Conservation (phyloP, 257 asterid species). For the Fraxinus pennsylvanica region DNA sequence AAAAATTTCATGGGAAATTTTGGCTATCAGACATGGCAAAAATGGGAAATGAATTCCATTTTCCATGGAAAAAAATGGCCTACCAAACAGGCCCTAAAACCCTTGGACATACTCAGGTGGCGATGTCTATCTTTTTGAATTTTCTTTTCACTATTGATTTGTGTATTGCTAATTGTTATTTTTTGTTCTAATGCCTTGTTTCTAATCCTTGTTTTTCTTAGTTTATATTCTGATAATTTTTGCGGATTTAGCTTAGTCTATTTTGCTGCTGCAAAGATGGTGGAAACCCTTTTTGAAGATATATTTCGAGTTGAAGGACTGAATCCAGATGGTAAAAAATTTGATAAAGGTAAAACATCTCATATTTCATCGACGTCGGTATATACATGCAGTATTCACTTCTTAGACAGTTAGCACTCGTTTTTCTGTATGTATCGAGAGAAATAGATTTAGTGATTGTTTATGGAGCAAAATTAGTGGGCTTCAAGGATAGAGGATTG, state of each 20-base stretch:
- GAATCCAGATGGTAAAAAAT: slow-evolving; percentile 84
- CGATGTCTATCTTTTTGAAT: no score
- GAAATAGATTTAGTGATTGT: not conserved
- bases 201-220: no score
- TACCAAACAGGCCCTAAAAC: no score
- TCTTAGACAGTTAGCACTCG: not conserved
- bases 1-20: no score
- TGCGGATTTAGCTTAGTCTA: slow-evolving; percentile 25
- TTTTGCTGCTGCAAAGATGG: slow-evolving; percentile 45
- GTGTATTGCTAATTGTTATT: not conserved
- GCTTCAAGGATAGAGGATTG: not conserved
- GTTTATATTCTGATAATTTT: slow-evolving; percentile 5
- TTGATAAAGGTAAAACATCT: slow-evolving; percentile 57
- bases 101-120: not conserved
- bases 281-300: slow-evolving; percentile 78
- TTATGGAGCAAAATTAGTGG: not conserved
- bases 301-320: slow-evolving; percentile 60
- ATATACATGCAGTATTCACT: not conserved
- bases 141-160: no score
- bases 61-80: no score
- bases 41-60: no score
- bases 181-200: not conserved
- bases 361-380: not conserved
- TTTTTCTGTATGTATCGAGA: not conserved
- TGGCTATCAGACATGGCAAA: no score